Percentiles rank a stretch among this genome's conserved stretches.
Evolutionary conservation across 768 basidiomycete species (phyloP).

Genomic region (Lactarius indigo): DNA sequence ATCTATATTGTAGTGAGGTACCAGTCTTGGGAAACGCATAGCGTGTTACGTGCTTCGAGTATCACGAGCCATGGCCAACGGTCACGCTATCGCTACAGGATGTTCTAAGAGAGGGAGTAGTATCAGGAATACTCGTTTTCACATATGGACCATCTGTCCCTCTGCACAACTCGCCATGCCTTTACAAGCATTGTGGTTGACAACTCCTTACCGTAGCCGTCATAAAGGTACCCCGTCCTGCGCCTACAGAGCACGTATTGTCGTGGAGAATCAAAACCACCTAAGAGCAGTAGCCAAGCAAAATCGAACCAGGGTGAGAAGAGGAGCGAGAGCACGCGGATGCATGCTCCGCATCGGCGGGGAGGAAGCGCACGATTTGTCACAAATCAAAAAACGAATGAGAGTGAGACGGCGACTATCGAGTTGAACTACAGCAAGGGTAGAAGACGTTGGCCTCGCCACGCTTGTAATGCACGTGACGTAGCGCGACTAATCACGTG

Average conservation of each 20-base stretch:
- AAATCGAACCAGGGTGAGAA: neutral
- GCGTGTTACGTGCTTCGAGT: conserved; percentile 47
- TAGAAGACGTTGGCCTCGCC: too few relatives aligned
- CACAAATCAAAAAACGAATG: neutral
- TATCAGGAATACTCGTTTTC: conserved; percentile 37
- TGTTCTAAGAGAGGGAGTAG: conserved; percentile 59
- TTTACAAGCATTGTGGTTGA: neutral
- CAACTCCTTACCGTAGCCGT: neutral
- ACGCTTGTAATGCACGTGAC: neutral
- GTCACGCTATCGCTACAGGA: conserved; percentile 46
- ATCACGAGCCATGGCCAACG: conserved; percentile 41
- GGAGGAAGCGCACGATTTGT: neutral
- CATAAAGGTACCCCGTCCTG: neutral
- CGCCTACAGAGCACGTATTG: neutral
- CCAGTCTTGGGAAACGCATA: too few relatives aligned
- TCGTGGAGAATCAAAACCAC: too few relatives aligned
- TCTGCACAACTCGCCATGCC: neutral
- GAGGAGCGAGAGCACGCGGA: neutral
- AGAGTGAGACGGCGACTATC: too few relatives aligned
- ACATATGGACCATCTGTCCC: neutral
- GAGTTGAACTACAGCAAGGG: too few relatives aligned
- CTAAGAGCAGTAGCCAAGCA: conserved; percentile 3
- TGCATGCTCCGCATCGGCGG: neutral
- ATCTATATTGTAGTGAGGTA: conserved; percentile 37
- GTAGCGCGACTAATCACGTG: neutral